These are phyloP conservation scores for Stylonectria norvegica DNA, from an alignment of 2,329 filamentous ascomycete species.

Conservation along the genomic window DNA sequence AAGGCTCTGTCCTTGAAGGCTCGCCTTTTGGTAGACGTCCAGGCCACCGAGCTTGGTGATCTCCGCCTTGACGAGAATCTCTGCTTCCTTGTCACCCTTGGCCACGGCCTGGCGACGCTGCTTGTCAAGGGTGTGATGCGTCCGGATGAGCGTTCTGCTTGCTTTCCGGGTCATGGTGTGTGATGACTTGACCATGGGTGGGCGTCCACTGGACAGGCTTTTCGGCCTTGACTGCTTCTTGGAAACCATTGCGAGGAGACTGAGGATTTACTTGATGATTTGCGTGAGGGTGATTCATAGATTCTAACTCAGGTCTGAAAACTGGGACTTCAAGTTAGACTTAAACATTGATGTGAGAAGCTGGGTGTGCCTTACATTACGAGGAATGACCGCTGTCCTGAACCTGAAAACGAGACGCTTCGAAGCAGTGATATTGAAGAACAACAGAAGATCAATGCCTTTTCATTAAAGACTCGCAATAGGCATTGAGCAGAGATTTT, in stretches of 20 bases:
- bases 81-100: conserved; percentile 48
- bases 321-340: too few species aligned
- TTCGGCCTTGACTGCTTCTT: conserved; percentile 45
- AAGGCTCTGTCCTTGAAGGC: conserved; percentile 63
- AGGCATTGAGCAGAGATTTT: too few species aligned
- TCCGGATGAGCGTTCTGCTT: conserved; percentile 62
- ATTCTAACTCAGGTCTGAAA: too few species aligned
- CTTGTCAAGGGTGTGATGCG: conserved; percentile 64
- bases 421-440: too few species aligned
- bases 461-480: too few species aligned
- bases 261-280: too few species aligned
- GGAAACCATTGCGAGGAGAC: conserved; percentile 47
- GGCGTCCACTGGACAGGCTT: conserved; percentile 49
- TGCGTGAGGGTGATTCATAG: too few species aligned
- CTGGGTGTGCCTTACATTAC: too few species aligned
- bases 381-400: too few species aligned
- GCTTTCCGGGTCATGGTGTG: conserved; percentile 62
- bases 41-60: conserved; percentile 59
- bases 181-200: conserved; percentile 49
- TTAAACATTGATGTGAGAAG: too few species aligned
- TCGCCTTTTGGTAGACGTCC: conserved; percentile 62
- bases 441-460: too few species aligned
- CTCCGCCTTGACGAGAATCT: conserved; percentile 48
- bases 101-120: conserved; percentile 52
- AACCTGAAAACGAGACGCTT: too few species aligned